A percentile compares a stretch with the other conserved stretches of the same genome.
phyloP scores from a whole-genome alignment of 2,329 filamentous ascomycete genomes.

The Ophiosphaerella narmari region DNA sequence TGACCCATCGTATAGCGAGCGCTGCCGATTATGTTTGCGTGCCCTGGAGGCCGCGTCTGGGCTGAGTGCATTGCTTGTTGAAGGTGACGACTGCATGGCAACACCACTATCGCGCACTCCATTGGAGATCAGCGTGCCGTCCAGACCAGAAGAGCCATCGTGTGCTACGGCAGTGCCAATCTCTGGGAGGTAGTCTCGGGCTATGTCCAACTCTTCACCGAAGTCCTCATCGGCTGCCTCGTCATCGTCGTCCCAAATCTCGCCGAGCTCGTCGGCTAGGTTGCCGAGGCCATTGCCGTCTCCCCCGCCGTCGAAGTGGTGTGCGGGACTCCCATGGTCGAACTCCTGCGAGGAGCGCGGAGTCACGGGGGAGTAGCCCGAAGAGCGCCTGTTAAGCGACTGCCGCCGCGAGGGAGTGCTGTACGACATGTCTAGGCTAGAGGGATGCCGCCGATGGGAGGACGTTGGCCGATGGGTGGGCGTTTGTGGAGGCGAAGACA shows the following conservation, averaged over 20 bases:
- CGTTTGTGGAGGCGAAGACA: conserved; percentile 51
- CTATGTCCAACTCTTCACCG: conserved; percentile 37
- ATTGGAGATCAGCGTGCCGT: conserved; percentile 27
- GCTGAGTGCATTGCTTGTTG: conserved; percentile 43
- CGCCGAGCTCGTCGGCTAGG: conserved; percentile 79
- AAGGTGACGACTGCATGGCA: conserved; percentile 49
- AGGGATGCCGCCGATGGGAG: conserved; percentile 47
- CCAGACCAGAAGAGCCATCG: conserved; percentile 35
- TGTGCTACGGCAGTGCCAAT: conserved; percentile 43
- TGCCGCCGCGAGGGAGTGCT: conserved; percentile 41
- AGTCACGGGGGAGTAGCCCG: conserved; percentile 53
- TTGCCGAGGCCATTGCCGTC: conserved; percentile 69
- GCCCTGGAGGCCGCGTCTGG: conserved; percentile 38
- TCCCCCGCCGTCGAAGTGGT: conserved; percentile 44
- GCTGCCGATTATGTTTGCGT: conserved; percentile 48
- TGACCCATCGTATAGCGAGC: conserved; percentile 69
- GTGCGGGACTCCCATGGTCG: conserved; percentile 46
- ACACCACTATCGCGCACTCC: conserved; percentile 53
- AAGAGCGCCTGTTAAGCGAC: conserved; percentile 48
- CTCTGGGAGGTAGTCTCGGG: conserved; percentile 24
- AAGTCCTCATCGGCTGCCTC: conserved; percentile 56
- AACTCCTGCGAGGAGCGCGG: conserved; percentile 48
- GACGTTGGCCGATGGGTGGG: conserved; percentile 43
- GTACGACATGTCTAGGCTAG: conserved; percentile 50
- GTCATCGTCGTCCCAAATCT: conserved; percentile 70